Evolutionary conservation across 2,329 filamentous ascomycete species (phyloP).

Genomic region (Zelopaecilomyces penicillatus): DNA sequence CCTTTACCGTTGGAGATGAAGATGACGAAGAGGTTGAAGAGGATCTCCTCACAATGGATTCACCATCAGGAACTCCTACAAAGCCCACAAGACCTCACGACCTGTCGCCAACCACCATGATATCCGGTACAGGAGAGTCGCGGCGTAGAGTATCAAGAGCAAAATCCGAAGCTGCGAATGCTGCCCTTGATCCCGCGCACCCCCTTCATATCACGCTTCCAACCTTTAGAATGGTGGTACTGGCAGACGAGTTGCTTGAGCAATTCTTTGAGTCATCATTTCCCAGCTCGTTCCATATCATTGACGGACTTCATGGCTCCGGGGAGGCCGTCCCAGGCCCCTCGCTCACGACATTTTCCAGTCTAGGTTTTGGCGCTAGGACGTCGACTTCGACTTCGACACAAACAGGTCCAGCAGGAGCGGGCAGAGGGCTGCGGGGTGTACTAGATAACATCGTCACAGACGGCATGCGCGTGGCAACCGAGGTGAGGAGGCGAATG

Average conservation of each 20-base stretch:
- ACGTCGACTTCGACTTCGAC: constrained; percentile 29
- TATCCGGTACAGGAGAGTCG: constrained; percentile 11
- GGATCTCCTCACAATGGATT: constrained; percentile 54
- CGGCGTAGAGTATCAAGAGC: constrained; percentile 48
- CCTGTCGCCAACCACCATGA: constrained; percentile 25
- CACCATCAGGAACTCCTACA: constrained; percentile 33
- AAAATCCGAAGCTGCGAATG: constrained; percentile 71
- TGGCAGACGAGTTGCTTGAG: constrained; percentile 90
- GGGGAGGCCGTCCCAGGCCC: constrained; percentile 33
- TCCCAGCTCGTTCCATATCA: constrained; percentile 82
- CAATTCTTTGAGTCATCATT: constrained; percentile 97
- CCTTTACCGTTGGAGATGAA: constrained; percentile 71
- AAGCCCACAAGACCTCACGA: constrained; percentile 34
- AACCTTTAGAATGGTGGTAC: constrained; percentile 96
- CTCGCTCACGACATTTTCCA: constrained; percentile 79
- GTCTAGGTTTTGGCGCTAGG: constrained; percentile 49
- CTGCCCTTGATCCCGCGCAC: constrained; percentile 83
- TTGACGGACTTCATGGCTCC: constrained; percentile 46
- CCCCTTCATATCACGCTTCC: constrained; percentile 93
- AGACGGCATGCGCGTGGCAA: constrained; percentile 92
- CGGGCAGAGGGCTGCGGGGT: constrained; percentile 70
- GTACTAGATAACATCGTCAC: constrained; percentile 97
- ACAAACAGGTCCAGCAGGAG: constrained; percentile 34
- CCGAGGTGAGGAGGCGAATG: constrained; percentile 84
- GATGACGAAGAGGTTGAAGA: constrained; percentile 48